Conservation (phyloP, 164 flowering plant genomes). For the Liquidambar formosana region DNA sequence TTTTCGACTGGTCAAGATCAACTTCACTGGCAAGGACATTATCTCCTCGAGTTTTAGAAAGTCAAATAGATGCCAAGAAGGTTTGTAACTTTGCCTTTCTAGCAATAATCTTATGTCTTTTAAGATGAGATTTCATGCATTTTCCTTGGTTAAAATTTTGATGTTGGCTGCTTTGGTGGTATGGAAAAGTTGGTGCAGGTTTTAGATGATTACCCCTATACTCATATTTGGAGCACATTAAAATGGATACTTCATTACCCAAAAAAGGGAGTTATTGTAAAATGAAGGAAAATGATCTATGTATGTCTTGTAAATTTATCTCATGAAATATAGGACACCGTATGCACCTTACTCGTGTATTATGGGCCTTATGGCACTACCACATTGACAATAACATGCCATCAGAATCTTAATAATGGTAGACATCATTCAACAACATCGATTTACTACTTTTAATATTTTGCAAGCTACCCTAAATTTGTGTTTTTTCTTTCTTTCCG, state of each 20-base stretch:
- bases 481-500: too few species aligned
- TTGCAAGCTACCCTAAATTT: too few species aligned
- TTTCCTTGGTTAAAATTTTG: background rate
- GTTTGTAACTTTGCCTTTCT: constrained; percentile 31
- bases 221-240: background rate
- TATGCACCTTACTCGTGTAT: too few species aligned
- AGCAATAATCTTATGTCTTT: background rate
- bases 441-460: too few species aligned
- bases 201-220: background rate
- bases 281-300: too few species aligned
- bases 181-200: background rate
- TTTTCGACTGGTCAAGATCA: constrained; percentile 97
- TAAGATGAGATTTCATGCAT: background rate
- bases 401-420: too few species aligned
- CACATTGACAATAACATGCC: too few species aligned
- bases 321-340: too few species aligned
- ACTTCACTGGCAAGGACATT: constrained; percentile 92
- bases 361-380: too few species aligned
- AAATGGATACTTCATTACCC: background rate
- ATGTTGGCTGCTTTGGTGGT: constrained; percentile 1
- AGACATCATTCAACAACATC: too few species aligned
- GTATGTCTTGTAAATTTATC: too few species aligned
- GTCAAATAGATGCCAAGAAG: constrained; percentile 98
- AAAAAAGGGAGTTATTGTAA: background rate
- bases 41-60: constrained; percentile 96